Conservation (phyloP, 805 yeast genomes). For the Metschnikowia cubensis region DNA sequence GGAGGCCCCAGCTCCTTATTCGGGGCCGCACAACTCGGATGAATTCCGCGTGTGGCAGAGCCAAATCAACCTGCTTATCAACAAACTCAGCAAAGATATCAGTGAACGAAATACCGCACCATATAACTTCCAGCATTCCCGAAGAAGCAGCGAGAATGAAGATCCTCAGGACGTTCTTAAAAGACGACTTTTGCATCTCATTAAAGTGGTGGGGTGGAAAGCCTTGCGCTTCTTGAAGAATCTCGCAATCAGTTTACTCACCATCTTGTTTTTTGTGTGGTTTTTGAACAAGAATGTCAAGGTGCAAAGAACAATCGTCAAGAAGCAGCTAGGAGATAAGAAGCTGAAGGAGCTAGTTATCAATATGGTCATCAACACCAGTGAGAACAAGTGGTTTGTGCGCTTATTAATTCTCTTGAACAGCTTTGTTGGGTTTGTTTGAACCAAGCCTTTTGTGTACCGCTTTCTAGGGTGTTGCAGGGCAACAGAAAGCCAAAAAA, state of each 20-base stretch:
- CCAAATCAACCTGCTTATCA: slow-evolving; percentile 46
- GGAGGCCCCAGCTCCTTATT: slow-evolving; percentile 3
- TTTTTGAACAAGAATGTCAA: slow-evolving; percentile 38
- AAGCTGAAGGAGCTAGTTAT: slow-evolving; percentile 36
- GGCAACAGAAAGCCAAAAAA: slow-evolving; percentile 5
- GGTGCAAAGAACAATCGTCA: slow-evolving; percentile 38
- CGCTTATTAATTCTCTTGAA: slow-evolving; percentile 34
- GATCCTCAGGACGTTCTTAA: slow-evolving; percentile 16
- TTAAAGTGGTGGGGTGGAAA: slow-evolving; percentile 28
- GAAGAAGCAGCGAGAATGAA: slow-evolving; percentile 7
- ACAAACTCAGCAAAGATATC: slow-evolving; percentile 41
- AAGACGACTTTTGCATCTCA: slow-evolving; percentile 20
- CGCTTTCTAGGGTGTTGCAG: slow-evolving; percentile 7
- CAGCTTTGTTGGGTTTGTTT: slow-evolving; percentile 41
- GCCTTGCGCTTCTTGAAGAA: slow-evolving; percentile 29
- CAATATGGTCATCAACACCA: slow-evolving; percentile 40
- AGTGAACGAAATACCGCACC: not conserved
- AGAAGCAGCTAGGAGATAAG: slow-evolving; percentile 23
- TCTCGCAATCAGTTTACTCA: slow-evolving; percentile 33
- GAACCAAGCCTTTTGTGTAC: not conserved
- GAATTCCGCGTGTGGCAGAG: slow-evolving; percentile 53
- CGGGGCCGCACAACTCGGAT: slow-evolving; percentile 19
- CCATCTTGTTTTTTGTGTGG: slow-evolving; percentile 40
- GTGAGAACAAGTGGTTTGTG: slow-evolving; percentile 43
- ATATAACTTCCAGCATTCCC: slow-evolving; percentile 9